These are phyloP conservation scores for Nemania sp. DNA, from an alignment of 2,329 filamentous ascomycete genomes.

Conservation along the genomic window DNA sequence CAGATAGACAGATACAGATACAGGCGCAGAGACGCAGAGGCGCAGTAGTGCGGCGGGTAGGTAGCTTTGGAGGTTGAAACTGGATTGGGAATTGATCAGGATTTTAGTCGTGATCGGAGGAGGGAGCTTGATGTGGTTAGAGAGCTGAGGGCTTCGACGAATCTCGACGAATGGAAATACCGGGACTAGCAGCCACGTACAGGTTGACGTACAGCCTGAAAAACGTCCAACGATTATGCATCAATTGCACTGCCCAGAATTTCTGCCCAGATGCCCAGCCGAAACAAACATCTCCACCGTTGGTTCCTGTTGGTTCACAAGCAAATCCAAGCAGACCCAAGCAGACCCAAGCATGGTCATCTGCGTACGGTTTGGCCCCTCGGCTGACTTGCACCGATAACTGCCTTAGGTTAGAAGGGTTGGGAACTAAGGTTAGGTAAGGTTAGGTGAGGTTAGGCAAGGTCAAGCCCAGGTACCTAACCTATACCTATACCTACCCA, in stretches of 20 bases:
- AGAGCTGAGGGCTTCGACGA: conserved; percentile 32
- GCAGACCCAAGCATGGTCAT: background rate
- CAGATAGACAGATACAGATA: background rate
- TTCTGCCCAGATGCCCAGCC: conserved; percentile 10
- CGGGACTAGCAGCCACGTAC: conserved; percentile 10
- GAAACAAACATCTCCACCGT: conserved; percentile 31
- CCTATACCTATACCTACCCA: background rate
- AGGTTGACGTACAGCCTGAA: conserved; percentile 9
- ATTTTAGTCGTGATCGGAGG: conserved; percentile 12
- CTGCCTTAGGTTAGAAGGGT: conserved; percentile 1
- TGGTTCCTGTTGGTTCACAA: conserved; percentile 1
- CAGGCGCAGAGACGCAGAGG: conserved; percentile 17
- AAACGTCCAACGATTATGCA: conserved; percentile 23
- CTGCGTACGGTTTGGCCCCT: conserved; percentile 25
- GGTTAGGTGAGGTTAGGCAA: background rate
- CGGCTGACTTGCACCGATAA: conserved; percentile 27
- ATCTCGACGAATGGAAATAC: conserved; percentile 31
- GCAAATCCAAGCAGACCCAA: no score
- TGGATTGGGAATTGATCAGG: conserved; percentile 17
- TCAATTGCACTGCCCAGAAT: conserved; percentile 5
- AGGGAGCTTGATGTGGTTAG: conserved; percentile 33
- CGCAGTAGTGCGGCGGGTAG: conserved; percentile 14
- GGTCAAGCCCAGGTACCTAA: background rate
- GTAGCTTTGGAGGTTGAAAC: conserved; percentile 28
- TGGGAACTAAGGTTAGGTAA: background rate